phyloP scores from a whole-genome alignment of 352 stramenopile genomes.

The Aphanomyces invadans region DNA sequence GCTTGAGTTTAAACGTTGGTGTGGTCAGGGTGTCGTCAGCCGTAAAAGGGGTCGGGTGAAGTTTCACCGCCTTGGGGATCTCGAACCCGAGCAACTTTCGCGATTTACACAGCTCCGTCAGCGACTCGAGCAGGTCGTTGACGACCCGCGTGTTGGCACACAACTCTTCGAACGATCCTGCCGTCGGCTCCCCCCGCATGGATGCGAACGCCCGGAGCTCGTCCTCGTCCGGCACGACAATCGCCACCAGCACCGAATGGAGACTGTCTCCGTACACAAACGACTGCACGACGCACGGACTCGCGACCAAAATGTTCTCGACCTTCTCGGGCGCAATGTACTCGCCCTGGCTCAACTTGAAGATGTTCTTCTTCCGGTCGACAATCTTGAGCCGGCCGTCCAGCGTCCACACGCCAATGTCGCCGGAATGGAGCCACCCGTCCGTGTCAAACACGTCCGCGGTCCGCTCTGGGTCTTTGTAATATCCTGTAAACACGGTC shows the following conservation, averaged over 20 bases:
- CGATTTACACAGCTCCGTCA: constrained; percentile 50
- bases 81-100: constrained; percentile 89
- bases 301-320: constrained; percentile 91
- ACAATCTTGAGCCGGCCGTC: constrained; percentile 87
- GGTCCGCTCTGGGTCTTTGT: constrained; percentile 76
- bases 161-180: constrained; percentile 21
- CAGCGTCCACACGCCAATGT: constrained; percentile 90
- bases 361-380: constrained; percentile 90
- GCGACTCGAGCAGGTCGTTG: constrained; percentile 61
- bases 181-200: too few relatives aligned
- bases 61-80: constrained; percentile 78
- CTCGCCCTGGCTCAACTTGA: constrained; percentile 91
- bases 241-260: constrained; percentile 88
- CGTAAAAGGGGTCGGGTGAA: constrained; percentile 82
- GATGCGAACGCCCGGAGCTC: constrained; percentile 76
- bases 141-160: constrained; percentile 26
- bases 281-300: constrained; percentile 81
- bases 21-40: constrained; percentile 91
- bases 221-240: constrained; percentile 91
- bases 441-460: constrained; percentile 60
- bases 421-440: constrained; percentile 85
- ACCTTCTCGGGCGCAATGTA: constrained; percentile 96
- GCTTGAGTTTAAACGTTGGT: constrained; percentile 95
- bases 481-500: constrained; percentile 75
- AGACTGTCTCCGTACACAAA: constrained; percentile 95